A percentile compares a stretch with the other conserved stretches of the same genome.
Conservation (phyloP, 148 eudicot genomes). For the Rhododendron williamsianum region DNA sequence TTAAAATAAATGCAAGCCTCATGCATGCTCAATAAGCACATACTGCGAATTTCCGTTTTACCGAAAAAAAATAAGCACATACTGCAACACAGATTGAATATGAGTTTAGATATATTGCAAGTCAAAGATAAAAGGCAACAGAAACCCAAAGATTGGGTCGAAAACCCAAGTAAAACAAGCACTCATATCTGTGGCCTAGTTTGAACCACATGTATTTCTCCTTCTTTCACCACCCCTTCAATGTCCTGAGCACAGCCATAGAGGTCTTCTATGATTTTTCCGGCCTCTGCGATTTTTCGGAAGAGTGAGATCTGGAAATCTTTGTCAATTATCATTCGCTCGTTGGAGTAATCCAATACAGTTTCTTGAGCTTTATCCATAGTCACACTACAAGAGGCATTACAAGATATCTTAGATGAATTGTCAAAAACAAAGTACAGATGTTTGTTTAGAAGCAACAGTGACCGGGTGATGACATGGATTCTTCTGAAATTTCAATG, state of each 20-base stretch:
- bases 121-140: background rate
- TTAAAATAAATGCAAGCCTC: background rate
- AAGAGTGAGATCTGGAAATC: background rate
- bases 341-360: background rate
- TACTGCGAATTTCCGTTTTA: background rate
- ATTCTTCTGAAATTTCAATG: background rate
- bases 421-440: background rate
- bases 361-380: constrained; percentile 2
- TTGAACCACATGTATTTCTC: background rate
- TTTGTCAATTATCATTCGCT: background rate
- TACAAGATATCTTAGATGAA: background rate
- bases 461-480: background rate
- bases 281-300: background rate
- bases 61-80: background rate
- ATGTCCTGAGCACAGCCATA: constrained; percentile 4
- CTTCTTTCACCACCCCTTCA: constrained; percentile 4
- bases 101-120: background rate
- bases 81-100: background rate
- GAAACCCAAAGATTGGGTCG: background rate
- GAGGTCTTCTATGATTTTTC: background rate
- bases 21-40: background rate
- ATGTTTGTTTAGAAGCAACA: background rate
- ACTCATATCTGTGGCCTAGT: constrained; percentile 3
- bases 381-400: background rate
- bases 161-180: background rate